Base-by-base conservation (phyloP, 116 monocot species). In the Cymodocea nodosa region DNA sequence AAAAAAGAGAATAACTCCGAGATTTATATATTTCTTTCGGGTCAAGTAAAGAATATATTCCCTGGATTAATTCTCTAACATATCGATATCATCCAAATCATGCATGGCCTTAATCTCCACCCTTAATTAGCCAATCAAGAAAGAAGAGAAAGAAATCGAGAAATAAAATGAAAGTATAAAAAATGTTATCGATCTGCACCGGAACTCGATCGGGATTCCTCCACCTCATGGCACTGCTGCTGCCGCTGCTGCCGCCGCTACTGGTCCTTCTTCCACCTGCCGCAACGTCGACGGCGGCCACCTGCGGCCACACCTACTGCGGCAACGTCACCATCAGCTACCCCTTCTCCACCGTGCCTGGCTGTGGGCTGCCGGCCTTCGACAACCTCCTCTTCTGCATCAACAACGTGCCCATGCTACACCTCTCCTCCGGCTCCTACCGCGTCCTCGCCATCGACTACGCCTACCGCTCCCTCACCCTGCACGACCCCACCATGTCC, bases 371-470 rank as follows among this genome's bases (percentile, higher is more conserved):
- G 60, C 68, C 82, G 5, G 84, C 63, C 40, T 89, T 82, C 75
- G 74, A 82, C 9, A 73, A 87, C 35, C 94, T 94, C 20, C 89
- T 94, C 71, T 94, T 84, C 79, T 89, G 94, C 79, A 81, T 90
- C 73, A 90, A 94, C 54, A 79, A 78, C 52, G 52, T 79, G 59
- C 87, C 83, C 20, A 81, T 94, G 79, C 69, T 94, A 48, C 94
- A 87, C 75, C 55, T 94, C 51, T 75, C 87, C 36, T 94, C 90
- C 13, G 89, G 84, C 64, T 84, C 89, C 35, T 87, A 84, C 77
- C 78, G 82, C 25, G 83, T 90, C 55, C 78, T 89, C 24, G 63
- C 82, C 75, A 75, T 94, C 68, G 94, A 94, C 85, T 90, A 94
- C 67, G 75, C 87, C 24, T 94, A 73, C 81, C 72, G 60, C 17